Evolutionary conservation across 2,329 filamentous ascomycete genomes (phyloP).

Genomic region (Sarocladium oryzae): DNA sequence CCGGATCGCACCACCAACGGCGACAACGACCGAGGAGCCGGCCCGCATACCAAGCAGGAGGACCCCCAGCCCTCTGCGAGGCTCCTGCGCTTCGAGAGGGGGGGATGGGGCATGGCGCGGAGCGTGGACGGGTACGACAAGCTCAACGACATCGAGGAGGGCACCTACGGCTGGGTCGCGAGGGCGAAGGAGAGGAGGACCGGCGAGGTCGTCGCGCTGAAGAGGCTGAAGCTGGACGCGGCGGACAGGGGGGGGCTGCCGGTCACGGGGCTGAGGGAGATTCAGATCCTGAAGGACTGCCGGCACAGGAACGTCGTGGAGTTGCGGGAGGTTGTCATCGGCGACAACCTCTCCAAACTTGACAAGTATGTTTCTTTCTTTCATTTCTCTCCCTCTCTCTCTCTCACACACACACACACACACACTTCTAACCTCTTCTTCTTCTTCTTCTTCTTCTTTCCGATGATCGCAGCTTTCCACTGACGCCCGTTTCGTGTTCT

Average conservation of each 20-base stretch:
- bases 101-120: slow-evolving; percentile 62
- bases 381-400: background rate
- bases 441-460: no score
- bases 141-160: slow-evolving; percentile 95
- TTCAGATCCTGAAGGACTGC: slow-evolving; percentile 79
- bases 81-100: slow-evolving; percentile 63
- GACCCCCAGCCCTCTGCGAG: slow-evolving; percentile 37
- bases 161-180: slow-evolving; percentile 91
- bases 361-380: slow-evolving; percentile 38
- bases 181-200: slow-evolving; percentile 69
- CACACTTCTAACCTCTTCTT: slow-evolving; percentile 4
- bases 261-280: slow-evolving; percentile 88
- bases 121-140: slow-evolving; percentile 85
- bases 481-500: no score
- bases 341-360: slow-evolving; percentile 48
- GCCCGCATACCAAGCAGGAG: no score
- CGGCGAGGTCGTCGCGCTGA: slow-evolving; percentile 80
- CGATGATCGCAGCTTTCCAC: no score
- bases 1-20: slow-evolving; percentile 28
- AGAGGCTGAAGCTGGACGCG: slow-evolving; percentile 84
- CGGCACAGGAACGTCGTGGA: slow-evolving; percentile 76
- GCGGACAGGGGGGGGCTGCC: slow-evolving; percentile 71
- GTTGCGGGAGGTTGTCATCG: slow-evolving; percentile 78
- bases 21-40: slow-evolving; percentile 16
- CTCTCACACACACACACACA: background rate